These are phyloP conservation scores for Periconia sp. DNA, from an alignment of 2,329 filamentous ascomycete species.

Conservation along the genomic window DNA sequence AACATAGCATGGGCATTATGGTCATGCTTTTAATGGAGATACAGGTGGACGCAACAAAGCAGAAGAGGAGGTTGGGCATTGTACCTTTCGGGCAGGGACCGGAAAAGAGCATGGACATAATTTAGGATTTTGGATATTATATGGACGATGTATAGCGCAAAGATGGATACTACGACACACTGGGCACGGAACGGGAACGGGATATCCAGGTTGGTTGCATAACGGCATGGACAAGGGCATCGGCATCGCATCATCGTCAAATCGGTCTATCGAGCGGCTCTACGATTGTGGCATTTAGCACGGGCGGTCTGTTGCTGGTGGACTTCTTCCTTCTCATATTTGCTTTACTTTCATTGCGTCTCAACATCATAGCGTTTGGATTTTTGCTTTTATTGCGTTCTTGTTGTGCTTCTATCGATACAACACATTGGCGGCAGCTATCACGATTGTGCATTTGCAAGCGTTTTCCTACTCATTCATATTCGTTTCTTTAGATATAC, in stretches of 20 bases:
- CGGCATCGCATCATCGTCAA: slow-evolving; percentile 17
- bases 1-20: slow-evolving; percentile 15
- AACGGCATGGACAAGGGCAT: slow-evolving; percentile 24
- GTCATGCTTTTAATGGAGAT: slow-evolving; percentile 1
- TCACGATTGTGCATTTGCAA: slow-evolving; percentile 34
- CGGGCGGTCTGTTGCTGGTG: slow-evolving; percentile 32
- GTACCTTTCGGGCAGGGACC: slow-evolving; percentile 35
- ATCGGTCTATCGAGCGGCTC: slow-evolving; percentile 32
- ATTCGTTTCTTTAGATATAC: slow-evolving; percentile 16
- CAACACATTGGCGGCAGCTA: slow-evolving; percentile 34
- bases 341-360: slow-evolving; percentile 20
- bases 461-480: too few species aligned
- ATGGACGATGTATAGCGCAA: slow-evolving; percentile 3
- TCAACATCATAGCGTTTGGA: slow-evolving; percentile 36
- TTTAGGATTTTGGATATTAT: slow-evolving; percentile 5
- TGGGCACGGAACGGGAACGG: slow-evolving; percentile 12
- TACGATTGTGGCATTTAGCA: slow-evolving; percentile 49
- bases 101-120: slow-evolving; percentile 27
- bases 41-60: slow-evolving; percentile 5
- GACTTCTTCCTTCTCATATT: slow-evolving; percentile 24
- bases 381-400: slow-evolving; percentile 21
- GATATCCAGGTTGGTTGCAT: slow-evolving; percentile 23
- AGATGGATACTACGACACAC: slow-evolving; percentile 5
- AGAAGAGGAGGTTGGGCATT: slow-evolving; percentile 18
- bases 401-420: slow-evolving; percentile 33